phyloP scores from a whole-genome alignment of 1,284 basidiomycete species.

The Anthracocystis setariae region DNA sequence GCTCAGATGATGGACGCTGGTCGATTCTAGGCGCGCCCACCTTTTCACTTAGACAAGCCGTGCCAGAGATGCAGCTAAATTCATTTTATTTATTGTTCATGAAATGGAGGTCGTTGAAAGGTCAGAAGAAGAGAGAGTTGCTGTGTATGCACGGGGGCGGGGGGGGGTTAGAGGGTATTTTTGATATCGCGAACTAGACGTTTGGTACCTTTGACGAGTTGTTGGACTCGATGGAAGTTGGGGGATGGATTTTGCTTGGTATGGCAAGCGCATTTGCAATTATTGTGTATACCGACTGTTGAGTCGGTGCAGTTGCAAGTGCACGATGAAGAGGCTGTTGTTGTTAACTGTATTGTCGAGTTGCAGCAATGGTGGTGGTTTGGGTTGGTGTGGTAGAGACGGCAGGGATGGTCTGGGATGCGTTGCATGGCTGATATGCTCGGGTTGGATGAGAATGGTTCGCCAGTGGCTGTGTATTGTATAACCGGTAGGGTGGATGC shows the following conservation, averaged over 20 bases:
- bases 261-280: conserved; percentile 19
- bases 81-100: too few relatives aligned
- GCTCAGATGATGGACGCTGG: conserved; percentile 52
- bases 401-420: conserved; percentile 37
- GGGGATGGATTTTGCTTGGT: conserved; percentile 12
- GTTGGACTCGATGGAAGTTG: conserved; percentile 42
- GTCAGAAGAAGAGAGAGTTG: not conserved
- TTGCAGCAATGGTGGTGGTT: conserved; percentile 6
- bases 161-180: conserved; percentile 18
- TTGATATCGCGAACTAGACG: conserved; percentile 40
- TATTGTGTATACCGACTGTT: not conserved
- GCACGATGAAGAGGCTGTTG: conserved; percentile 1
- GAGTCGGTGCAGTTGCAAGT: conserved; percentile 8
- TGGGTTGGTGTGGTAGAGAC: conserved; percentile 1
- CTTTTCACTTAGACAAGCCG: not conserved
- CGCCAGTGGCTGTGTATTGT: conserved; percentile 26
- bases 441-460: conserved; percentile 36
- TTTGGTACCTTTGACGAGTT: conserved; percentile 43
- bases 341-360: conserved; percentile 5
- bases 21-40: conserved; percentile 14
- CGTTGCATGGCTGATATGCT: conserved; percentile 46
- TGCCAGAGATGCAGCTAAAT: not conserved
- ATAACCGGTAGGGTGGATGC: conserved; percentile 15
- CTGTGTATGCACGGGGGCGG: not conserved
- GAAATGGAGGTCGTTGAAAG: too few relatives aligned